Percentiles rank a stretch among this genome's conserved stretches.
phyloP scores from a whole-genome alignment of 345 rosid genomes.

The Clarkia xantiana region DNA sequence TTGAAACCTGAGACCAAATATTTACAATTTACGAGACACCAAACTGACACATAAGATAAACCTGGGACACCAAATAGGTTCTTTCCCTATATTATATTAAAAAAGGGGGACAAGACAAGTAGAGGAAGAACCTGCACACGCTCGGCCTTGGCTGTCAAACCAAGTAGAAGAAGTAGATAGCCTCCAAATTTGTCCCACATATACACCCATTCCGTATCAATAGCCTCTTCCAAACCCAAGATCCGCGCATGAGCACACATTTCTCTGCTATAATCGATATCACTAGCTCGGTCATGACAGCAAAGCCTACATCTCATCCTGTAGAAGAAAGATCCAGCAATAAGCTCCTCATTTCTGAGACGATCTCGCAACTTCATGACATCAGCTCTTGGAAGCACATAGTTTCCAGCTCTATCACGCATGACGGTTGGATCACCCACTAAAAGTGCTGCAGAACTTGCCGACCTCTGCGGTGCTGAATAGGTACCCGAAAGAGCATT shows the following conservation, averaged over 20 bases:
- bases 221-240: constrained; percentile 95
- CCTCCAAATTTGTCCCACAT: constrained; percentile 99
- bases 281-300: constrained; percentile 40
- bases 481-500: constrained; percentile 97
- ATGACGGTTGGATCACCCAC: constrained; percentile 90
- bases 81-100: constrained; percentile 9
- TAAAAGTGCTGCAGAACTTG: constrained; percentile 97
- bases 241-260: constrained; percentile 98
- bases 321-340: constrained; percentile 61
- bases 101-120: too few species aligned
- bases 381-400: constrained; percentile 97
- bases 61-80: constrained; percentile 8
- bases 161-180: constrained; percentile 81
- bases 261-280: constrained; percentile 79
- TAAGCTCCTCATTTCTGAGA: constrained; percentile 80
- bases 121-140: constrained; percentile 57
- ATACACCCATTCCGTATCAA: constrained; percentile 99
- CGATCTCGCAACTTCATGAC: constrained; percentile 96
- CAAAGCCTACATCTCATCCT: constrained; percentile 50
- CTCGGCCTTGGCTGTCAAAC: constrained; percentile 97
- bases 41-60: constrained; percentile 1
- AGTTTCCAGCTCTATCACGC: constrained; percentile 93
- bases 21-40: too few species aligned
- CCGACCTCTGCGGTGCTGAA: constrained; percentile 99
- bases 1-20: too few species aligned